These are phyloP conservation scores for Calocera viscosa DNA, from an alignment of 768 basidiomycete genomes.

Conservation along the genomic window DNA sequence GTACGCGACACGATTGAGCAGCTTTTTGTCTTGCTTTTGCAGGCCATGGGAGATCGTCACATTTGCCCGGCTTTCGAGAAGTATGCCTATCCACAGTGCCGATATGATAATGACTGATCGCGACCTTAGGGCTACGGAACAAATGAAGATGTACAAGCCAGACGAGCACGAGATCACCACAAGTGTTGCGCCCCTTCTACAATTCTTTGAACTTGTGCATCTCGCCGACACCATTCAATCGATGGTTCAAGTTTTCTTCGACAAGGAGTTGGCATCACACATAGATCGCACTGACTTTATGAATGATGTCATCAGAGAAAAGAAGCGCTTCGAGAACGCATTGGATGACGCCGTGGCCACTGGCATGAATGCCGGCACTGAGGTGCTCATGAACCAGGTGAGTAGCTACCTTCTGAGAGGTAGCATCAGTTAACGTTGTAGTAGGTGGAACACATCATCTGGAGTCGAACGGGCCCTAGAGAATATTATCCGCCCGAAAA, in stretches of 20 bases:
- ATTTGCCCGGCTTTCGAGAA: slow-evolving; percentile 63
- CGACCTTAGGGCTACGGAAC: slow-evolving; percentile 60
- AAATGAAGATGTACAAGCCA: slow-evolving; percentile 83
- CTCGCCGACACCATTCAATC: slow-evolving; percentile 94
- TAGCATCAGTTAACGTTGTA: background rate
- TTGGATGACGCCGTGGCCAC: slow-evolving; percentile 89
- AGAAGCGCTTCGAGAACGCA: slow-evolving; percentile 87
- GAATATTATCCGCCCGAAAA: slow-evolving; percentile 88
- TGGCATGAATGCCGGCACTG: slow-evolving; percentile 89
- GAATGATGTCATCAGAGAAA: slow-evolving; percentile 85
- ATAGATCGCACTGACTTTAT: slow-evolving; percentile 91
- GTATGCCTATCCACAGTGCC: slow-evolving; percentile 34
- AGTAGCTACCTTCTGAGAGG: slow-evolving; percentile 12
- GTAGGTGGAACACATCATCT: slow-evolving; percentile 87
- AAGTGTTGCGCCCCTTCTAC: slow-evolving; percentile 81
- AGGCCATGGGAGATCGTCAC: slow-evolving; percentile 65
- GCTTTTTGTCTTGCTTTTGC: slow-evolving; percentile 72
- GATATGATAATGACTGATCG: background rate
- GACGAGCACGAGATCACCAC: slow-evolving; percentile 70
- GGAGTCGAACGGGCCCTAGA: slow-evolving; percentile 63
- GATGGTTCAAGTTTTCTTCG: slow-evolving; percentile 97
- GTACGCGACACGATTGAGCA: slow-evolving; percentile 93
- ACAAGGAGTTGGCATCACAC: slow-evolving; percentile 80
- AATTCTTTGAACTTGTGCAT: slow-evolving; percentile 96
- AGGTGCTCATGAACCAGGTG: slow-evolving; percentile 90